phyloP scores from a whole-genome alignment of 352 stramenopile genomes.

The Heterotrichella gracilis region DNA sequence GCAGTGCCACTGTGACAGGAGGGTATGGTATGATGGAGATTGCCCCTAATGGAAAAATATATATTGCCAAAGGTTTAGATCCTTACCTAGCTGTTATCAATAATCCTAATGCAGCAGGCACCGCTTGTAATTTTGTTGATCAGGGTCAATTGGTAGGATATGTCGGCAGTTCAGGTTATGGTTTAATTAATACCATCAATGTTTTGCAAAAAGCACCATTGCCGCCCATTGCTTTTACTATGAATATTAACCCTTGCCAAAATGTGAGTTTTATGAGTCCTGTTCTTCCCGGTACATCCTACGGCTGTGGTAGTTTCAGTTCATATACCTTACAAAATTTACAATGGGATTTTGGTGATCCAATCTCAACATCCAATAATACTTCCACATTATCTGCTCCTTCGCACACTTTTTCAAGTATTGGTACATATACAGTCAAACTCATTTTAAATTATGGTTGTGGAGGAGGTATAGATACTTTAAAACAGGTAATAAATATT shows the following conservation, averaged over 20 bases:
- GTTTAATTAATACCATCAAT: not conserved
- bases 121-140: not conserved
- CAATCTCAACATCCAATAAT: not conserved
- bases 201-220: not conserved
- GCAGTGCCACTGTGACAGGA: not conserved
- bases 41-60: not conserved
- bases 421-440: not conserved
- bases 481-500: not conserved
- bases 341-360: not conserved
- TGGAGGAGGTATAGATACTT: not conserved
- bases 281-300: not conserved
- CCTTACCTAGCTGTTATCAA: not conserved
- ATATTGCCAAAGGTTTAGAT: not conserved
- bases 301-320: not conserved
- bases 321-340: not conserved
- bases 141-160: not conserved
- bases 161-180: not conserved
- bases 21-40: not conserved
- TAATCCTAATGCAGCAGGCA: not conserved
- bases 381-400: not conserved
- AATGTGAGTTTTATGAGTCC: not conserved
- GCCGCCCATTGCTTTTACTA: not conserved
- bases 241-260: not conserved
- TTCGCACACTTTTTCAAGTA: not conserved
- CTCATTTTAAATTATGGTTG: not conserved